phyloP scores from a whole-genome alignment of 495 filamentous ascomycete species.

The Lasiosphaeris hirsuta region DNA sequence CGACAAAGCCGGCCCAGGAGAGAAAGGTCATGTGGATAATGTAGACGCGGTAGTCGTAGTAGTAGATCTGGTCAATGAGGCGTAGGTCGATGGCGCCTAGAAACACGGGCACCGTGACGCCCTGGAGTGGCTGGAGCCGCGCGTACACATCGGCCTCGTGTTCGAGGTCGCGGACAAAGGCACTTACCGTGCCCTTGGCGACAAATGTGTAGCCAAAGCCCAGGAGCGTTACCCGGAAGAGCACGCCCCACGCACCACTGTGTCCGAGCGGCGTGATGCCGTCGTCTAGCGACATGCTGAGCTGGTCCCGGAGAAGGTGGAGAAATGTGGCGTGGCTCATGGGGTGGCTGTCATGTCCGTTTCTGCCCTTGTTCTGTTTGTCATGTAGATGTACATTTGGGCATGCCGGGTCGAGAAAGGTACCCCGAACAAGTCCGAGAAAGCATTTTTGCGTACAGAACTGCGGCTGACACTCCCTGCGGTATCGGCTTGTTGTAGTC shows the following conservation, averaged over 20 bases:
- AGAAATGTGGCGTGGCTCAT: constrained; percentile 12
- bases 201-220: constrained; percentile 45
- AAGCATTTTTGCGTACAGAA: constrained; percentile 50
- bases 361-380: too few species aligned
- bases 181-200: background rate
- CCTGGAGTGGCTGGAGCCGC: background rate
- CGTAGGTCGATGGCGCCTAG: background rate
- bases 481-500: background rate
- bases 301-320: constrained; percentile 22
- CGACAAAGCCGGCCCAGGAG: constrained; percentile 5
- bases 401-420: constrained; percentile 38
- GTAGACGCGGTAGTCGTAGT: background rate
- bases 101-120: background rate
- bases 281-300: constrained; percentile 17
- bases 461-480: background rate
- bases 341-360: constrained; percentile 8
- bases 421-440: constrained; percentile 37
- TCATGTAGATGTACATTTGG: constrained; percentile 38
- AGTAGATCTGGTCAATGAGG: background rate
- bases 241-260: constrained; percentile 25
- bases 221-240: constrained; percentile 41
- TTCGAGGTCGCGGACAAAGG: background rate
- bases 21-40: background rate
- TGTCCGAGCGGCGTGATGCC: constrained; percentile 15
- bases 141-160: background rate